These are phyloP conservation scores for Neurospora sp. DNA, from an alignment of 495 filamentous ascomycete genomes.

Conservation along the genomic window DNA sequence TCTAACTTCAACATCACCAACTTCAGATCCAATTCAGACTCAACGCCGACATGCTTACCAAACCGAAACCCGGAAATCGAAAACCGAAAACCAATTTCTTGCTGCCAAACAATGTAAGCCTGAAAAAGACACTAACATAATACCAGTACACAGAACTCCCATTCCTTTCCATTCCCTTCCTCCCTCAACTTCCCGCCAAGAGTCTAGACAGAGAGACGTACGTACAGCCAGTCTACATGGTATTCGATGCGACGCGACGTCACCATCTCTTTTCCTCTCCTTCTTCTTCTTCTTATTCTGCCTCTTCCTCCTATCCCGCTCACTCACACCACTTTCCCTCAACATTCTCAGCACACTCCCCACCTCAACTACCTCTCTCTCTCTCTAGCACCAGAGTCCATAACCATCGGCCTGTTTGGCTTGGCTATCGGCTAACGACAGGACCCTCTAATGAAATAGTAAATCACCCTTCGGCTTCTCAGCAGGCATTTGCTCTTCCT, in stretches of 20 bases:
- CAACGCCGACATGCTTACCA: not conserved
- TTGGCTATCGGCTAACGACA: too few species aligned
- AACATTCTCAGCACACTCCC: not conserved
- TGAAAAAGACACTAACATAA: not conserved
- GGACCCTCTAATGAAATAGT: not conserved
- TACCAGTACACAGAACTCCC: not conserved
- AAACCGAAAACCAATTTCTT: not conserved
- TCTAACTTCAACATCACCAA: not conserved
- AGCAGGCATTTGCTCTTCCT: conserved; percentile 24
- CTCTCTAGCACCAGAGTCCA: too few species aligned
- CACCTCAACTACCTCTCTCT: not conserved
- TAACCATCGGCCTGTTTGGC: too few species aligned
- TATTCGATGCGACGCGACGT: not conserved
- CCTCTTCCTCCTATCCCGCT: not conserved
- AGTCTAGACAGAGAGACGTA: too few species aligned
- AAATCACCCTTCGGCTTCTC: conserved; percentile 11
- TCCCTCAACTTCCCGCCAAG: too few species aligned
- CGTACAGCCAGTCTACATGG: too few species aligned
- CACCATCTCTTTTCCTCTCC: not conserved
- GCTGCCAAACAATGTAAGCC: not conserved
- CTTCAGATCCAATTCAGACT: not conserved
- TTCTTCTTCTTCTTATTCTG: not conserved
- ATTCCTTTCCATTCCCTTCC: not conserved
- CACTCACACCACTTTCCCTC: not conserved
- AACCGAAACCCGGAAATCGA: not conserved